Conservation (phyloP, 257 asterid genomes). For the Striga asiatica region DNA sequence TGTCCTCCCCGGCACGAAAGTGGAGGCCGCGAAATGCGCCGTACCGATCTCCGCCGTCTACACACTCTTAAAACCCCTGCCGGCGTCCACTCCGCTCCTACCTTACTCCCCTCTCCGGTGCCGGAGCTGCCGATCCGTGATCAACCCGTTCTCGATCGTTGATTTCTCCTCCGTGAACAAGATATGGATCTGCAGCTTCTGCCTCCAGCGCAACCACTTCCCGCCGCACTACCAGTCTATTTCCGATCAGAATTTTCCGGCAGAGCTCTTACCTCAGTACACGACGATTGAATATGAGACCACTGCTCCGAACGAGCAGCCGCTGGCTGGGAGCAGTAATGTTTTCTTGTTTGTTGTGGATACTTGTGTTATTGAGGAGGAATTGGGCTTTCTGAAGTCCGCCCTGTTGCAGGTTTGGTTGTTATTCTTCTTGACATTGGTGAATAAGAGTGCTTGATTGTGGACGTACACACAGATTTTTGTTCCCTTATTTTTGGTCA, state of each 20-base stretch:
- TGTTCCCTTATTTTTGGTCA: too few species aligned
- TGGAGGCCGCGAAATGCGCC: slow-evolving; percentile 75
- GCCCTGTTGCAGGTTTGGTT: slow-evolving; percentile 61
- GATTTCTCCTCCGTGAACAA: slow-evolving; percentile 74
- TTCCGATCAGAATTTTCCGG: slow-evolving; percentile 75
- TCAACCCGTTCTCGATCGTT: slow-evolving; percentile 82
- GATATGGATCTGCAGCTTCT: slow-evolving; percentile 95
- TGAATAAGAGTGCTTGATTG: not conserved
- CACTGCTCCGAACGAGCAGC: slow-evolving; percentile 22
- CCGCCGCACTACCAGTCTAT: slow-evolving; percentile 85
- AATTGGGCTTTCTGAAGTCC: slow-evolving; percentile 68
- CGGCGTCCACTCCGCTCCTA: slow-evolving; percentile 45
- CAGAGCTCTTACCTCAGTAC: slow-evolving; percentile 87
- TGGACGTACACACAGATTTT: too few species aligned
- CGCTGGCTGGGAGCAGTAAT: slow-evolving; percentile 29
- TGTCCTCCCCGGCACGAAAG: slow-evolving; percentile 90
- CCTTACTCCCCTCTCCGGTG: slow-evolving; percentile 91
- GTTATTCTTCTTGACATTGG: not conserved
- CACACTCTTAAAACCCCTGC: slow-evolving; percentile 77
- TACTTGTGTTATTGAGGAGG: slow-evolving; percentile 91
- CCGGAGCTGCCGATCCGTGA: slow-evolving; percentile 87
- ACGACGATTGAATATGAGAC: slow-evolving; percentile 83
- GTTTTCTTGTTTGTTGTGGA: slow-evolving; percentile 81
- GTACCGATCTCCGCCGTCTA: slow-evolving; percentile 91
- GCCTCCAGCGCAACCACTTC: slow-evolving; percentile 74